Base-by-base conservation (phyloP, 2,329 filamentous ascomycete genomes). In the Penicillium concentricum region DNA sequence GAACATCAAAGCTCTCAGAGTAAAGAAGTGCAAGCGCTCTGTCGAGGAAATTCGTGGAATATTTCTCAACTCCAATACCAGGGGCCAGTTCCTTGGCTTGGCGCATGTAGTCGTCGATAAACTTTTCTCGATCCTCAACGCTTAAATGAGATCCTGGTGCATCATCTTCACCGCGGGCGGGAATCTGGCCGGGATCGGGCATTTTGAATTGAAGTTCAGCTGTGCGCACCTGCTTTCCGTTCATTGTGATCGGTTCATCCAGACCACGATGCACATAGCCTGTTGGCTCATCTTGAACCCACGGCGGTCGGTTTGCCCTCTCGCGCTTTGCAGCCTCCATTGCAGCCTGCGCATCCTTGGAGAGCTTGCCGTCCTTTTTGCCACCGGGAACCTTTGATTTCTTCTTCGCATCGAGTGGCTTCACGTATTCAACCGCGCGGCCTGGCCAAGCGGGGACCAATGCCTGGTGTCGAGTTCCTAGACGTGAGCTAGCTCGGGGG, bases 391-490 rank as follows among this genome's bases (percentile, higher is more conserved):
- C 77, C 69, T 87, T 88, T 65, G 83, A 87, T 61, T 86, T 87
- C 76, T 87, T 95, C 77, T 93, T 97, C 65, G 88, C 86, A 69
- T 97, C 92, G 0, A 87, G 81, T 5, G 92, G 87, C 72, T 96
- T 97, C 60, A 96, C 91, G 56, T 96, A 90, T 72, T 96, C 83
- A n/a, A 97, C 87, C 0, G 92, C 87, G 52, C 86, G 86, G 5
- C 93, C 94, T 54, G 88, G 88, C 94, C 94, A 99, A 6, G 89
- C 82, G 47, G 84, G 80, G 34, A 96, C 90, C 64, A 87, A 88
- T 4, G 94, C 93, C 78, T 99, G 94, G 73, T 97, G 92, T 54
- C 92, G 87, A 10, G 92, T 91, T 8, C 94, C 94, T 37, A 97
- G 81, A 37, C 94, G 88, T 54, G 94, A 97, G 71, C 92, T 95